phyloP scores from a whole-genome alignment of 805 yeast species.

The Candida peoriensis region DNA sequence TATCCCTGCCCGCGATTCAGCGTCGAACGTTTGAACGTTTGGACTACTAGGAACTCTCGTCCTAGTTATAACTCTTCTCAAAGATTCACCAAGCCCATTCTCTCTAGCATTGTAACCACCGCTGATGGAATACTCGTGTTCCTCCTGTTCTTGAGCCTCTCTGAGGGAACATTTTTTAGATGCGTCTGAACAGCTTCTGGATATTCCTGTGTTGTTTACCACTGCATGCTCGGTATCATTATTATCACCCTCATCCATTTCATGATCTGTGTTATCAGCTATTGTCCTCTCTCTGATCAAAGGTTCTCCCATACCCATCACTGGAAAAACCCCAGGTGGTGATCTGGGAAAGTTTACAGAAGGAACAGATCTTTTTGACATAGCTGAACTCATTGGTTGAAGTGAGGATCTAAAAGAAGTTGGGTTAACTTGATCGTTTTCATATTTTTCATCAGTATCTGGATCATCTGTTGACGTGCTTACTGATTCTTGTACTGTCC shows the following conservation, averaged over 20 bases:
- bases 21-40: background rate
- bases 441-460: slow-evolving; percentile 5
- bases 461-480: background rate
- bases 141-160: slow-evolving; percentile 23
- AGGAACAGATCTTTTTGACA: slow-evolving; percentile 4
- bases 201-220: slow-evolving; percentile 1
- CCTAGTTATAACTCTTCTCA: slow-evolving; percentile 28
- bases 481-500: slow-evolving; percentile 2
- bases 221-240: slow-evolving; percentile 1
- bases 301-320: slow-evolving; percentile 71
- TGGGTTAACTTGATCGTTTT: slow-evolving; percentile 10
- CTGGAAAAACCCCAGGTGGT: slow-evolving; percentile 79
- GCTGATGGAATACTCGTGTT: slow-evolving; percentile 20
- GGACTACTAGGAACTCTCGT: slow-evolving; percentile 3
- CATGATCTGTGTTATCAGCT: slow-evolving; percentile 29
- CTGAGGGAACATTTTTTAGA: no score
- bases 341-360: slow-evolving; percentile 33
- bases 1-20: background rate
- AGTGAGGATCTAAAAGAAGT: slow-evolving; percentile 9
- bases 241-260: slow-evolving; percentile 12
- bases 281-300: slow-evolving; percentile 50
- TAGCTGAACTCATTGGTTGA: slow-evolving; percentile 6
- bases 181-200: no score
- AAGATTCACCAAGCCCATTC: slow-evolving; percentile 29
- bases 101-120: slow-evolving; percentile 30